Base-by-base conservation (phyloP, 2,329 filamentous ascomycete species). In the Grosmannia penicillata region DNA sequence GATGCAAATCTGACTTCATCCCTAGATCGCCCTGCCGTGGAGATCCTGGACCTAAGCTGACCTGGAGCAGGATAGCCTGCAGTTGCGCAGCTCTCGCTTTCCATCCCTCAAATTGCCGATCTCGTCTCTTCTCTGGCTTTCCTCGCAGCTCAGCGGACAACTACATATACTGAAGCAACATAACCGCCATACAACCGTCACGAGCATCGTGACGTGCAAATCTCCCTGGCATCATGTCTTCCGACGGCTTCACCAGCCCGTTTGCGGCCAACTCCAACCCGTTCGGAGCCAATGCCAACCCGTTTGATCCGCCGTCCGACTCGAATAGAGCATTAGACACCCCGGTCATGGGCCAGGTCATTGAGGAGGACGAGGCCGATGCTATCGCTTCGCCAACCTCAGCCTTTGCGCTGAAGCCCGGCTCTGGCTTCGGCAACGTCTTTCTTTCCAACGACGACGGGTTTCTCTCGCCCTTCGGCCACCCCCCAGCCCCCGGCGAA, bases 311-410 rank as follows among this genome's bases (percentile, higher is more conserved):
- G 57, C 59, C 43, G 44, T n/a, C n/a, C n/a, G n/a, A n/a, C n/a
- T n/a, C n/a, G n/a, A n/a, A n/a, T n/a, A n/a, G n/a, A n/a, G n/a
- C n/a, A n/a, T n/a, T n/a, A n/a, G n/a, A n/a, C n/a, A n/a, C n/a
- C n/a, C n/a, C n/a, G n/a, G n/a, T 52, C 31, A 65, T 69, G 58
- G 60, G 66, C 41, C 56, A 61, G 45, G 73, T 82, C 44, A 76
- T 89, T 42, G 85, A 93, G 59, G 85, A 93, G 52, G 85, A 93
- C 38, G 82, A 89, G 56, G 76, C 74, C 53, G 83, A 87, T 53
- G 66, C 65, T 45, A 69, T 87, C 53, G 75, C 75, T 47, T 87
- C 83, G 38, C 83, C 84, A 44, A 85, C 82, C 44, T 68, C 74
- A 37, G 56, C 57, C 35, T 70, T 73, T 45, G 24, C 31, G 3